phyloP scores from a whole-genome alignment of 441 rosid genomes.

The Iberis amara region DNA sequence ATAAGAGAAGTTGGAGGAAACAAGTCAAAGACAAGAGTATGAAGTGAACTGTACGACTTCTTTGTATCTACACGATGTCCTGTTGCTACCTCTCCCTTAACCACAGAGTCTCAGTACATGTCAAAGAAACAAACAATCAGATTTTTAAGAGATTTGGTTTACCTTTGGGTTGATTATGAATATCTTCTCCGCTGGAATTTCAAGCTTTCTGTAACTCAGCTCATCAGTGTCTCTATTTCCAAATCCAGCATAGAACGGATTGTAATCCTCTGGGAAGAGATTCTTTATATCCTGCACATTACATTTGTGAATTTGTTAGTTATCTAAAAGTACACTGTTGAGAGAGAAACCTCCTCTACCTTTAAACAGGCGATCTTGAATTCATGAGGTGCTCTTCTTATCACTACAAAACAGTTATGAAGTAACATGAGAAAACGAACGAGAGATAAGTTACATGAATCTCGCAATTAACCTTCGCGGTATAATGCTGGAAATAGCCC shows the following conservation, averaged over 20 bases:
- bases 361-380: constrained; percentile 87
- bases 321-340: neutral
- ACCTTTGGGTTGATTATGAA: constrained; percentile 92
- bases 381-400: constrained; percentile 87
- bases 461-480: constrained; percentile 63
- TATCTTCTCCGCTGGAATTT: constrained; percentile 84
- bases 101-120: constrained; percentile 9
- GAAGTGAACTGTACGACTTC: constrained; percentile 77
- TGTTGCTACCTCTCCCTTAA: constrained; percentile 84
- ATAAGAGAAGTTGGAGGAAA: constrained; percentile 53
- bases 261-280: constrained; percentile 77
- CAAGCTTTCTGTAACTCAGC: constrained; percentile 78
- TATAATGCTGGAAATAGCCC: constrained; percentile 79
- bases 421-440: neutral
- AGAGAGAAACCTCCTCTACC: constrained; percentile 36
- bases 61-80: constrained; percentile 61
- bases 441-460: neutral
- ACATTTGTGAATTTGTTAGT: constrained; percentile 4
- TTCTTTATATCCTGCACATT: constrained; percentile 66
- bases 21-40: constrained; percentile 84
- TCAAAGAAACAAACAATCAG: constrained; percentile 7
- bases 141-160: constrained; percentile 3
- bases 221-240: constrained; percentile 92
- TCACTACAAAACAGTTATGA: constrained; percentile 42
- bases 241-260: constrained; percentile 88